These are phyloP conservation scores for Cercospora zeae-maydis DNA, from an alignment of 2,329 filamentous ascomycete species.

Conservation along the genomic window DNA sequence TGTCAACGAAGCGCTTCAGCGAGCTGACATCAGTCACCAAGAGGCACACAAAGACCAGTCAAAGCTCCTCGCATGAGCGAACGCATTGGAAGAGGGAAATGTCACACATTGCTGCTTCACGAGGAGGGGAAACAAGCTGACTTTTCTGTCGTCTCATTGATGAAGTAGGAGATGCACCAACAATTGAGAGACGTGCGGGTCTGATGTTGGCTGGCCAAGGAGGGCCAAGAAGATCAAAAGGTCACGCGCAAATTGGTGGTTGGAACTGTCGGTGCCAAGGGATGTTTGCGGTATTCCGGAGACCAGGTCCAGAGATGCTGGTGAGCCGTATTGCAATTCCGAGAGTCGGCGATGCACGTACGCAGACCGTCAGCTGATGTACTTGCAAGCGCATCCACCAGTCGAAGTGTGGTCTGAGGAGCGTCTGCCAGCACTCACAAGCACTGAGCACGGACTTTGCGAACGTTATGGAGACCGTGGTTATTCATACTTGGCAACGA, in stretches of 20 bases:
- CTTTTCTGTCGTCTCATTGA: constrained; percentile 24
- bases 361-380: neutral
- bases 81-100: constrained; percentile 17
- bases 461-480: neutral
- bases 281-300: neutral
- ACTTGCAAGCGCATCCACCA: neutral
- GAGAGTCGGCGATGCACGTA: neutral
- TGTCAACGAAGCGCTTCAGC: no score
- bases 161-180: constrained; percentile 22
- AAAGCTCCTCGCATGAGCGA: constrained; percentile 14
- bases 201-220: neutral
- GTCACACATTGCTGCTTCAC: constrained; percentile 25
- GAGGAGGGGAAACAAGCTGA: constrained; percentile 13
- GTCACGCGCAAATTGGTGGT: neutral
- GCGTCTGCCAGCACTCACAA: neutral
- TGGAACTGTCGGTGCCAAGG: neutral
- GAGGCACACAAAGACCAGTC: constrained; percentile 25
- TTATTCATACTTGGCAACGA: neutral
- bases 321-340: neutral
- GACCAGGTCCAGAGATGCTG: neutral
- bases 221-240: neutral
- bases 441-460: neutral
- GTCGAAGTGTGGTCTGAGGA: neutral
- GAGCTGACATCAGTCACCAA: no score
- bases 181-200: neutral